phyloP scores from a whole-genome alignment of 164 flowering plant species.

The Dillenia turbinata region DNA sequence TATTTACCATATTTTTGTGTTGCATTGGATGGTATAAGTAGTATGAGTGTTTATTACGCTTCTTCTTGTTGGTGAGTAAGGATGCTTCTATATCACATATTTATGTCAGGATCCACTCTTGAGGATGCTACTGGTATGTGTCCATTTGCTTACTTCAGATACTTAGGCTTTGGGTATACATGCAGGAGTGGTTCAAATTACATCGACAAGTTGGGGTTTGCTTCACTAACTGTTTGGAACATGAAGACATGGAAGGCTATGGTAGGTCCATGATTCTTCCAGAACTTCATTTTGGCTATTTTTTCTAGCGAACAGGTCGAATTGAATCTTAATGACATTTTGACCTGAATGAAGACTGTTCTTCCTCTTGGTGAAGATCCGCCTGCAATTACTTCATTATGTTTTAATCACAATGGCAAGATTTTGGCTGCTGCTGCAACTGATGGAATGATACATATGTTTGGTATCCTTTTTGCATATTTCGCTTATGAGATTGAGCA shows the following conservation, averaged over 20 bases:
- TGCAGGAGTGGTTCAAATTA: conserved; percentile 46
- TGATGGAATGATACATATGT: conserved; percentile 99
- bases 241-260: conserved; percentile 96
- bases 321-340: conserved; percentile 16
- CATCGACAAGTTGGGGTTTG: conserved; percentile 59
- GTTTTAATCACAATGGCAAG: conserved; percentile 98
- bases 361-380: conserved; percentile 98
- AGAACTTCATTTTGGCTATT: conserved; percentile 4
- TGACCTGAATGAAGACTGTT: conserved; percentile 70
- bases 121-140: no score
- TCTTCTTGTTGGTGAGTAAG: no score
- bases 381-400: conserved; percentile 87
- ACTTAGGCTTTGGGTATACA: conserved; percentile 6
- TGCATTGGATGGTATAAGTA: no score
- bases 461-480: conserved; percentile 69
- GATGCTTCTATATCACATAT: no score
- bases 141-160: neutral
- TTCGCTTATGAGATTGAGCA: no score
- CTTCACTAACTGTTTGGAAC: conserved; percentile 94
- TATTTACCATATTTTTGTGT: no score
- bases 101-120: no score
- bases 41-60: no score
- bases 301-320: neutral
- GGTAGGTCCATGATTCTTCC: conserved; percentile 46
- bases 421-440: conserved; percentile 90